Base-by-base conservation (phyloP, 805 yeast species). In the Kodamaea laetipori region DNA sequence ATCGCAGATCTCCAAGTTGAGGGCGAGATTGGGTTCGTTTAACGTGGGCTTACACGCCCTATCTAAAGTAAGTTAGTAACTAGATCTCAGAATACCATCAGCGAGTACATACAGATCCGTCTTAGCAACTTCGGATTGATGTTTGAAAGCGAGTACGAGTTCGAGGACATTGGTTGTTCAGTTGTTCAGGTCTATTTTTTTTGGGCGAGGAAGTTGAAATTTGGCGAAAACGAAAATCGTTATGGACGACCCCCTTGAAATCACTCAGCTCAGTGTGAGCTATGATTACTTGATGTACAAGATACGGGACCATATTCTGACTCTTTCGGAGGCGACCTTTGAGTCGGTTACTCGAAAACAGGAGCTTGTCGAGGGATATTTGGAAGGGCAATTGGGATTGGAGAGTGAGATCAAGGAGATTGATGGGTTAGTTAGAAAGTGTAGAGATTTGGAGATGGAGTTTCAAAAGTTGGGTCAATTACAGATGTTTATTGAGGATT, bases 1-100 rank as follows among this genome's bases (percentile, higher is more conserved):
- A 64, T 94, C 99, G 48, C 97, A 92, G 47, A 94, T 90, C 60
- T 92, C 97, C 53, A 94, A 68, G 61, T 92, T 94, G 49, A 90
- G 68, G 3, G 89, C 87, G 46, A 90, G 74, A 58, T 94, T 92
- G 4, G 99, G 98, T 67, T 92, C 96, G 40, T 67, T 71, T 37
- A 87, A 71, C 1, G 92, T 74, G 28, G 94, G 84, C 53, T 94
- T 79, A 57, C 97, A 90, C 2, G 98, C 97, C 49, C 96, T 81
- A 57, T 82, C 84, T 73, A 52, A 23, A 19, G 28, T 16, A 11
- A 18, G 43, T 40, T 40, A 36, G 39, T 35, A 28, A 28, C 15
- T 8, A 13, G 18, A 23, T 6, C 12, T 21, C 4, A 10, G 7
- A 10, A n/a, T n/a, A 6, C 15, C 25, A 17, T 4, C n/a, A 11